Evolutionary conservation across 192 early-diverging fungal genomes (phyloP).

Genomic region (Entophlyctis luteolus): DNA sequence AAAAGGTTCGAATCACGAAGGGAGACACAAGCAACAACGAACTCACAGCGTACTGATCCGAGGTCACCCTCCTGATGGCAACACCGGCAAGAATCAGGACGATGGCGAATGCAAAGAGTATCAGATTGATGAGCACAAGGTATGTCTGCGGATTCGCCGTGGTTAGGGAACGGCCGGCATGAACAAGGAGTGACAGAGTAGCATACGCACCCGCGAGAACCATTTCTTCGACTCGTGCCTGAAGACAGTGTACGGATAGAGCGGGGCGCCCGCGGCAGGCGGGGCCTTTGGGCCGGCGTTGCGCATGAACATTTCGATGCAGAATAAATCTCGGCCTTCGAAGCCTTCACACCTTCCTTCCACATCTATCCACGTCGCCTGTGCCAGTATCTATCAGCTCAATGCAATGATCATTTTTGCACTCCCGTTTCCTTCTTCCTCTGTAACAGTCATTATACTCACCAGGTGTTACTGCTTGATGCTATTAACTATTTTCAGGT

Average conservation of each 20-base stretch:
- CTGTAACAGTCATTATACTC: too few species aligned
- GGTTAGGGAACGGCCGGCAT: background rate
- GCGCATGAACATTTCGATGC: background rate
- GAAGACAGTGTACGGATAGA: slow-evolving; percentile 4
- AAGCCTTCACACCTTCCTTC: too few species aligned
- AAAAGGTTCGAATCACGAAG: background rate
- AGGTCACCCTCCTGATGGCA: background rate
- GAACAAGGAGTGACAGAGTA: background rate
- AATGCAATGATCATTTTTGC: too few species aligned
- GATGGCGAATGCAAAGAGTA: background rate
- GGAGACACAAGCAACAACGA: too few species aligned
- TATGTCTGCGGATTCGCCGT: slow-evolving; percentile 1
- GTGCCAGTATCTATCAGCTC: too few species aligned
- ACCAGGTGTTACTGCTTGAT: too few species aligned
- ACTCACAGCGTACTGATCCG: background rate
- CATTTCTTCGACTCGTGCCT: slow-evolving; percentile 18
- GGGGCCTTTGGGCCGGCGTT: background rate
- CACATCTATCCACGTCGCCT: too few species aligned
- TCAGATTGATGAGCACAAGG: slow-evolving; percentile 2
- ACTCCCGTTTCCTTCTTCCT: too few species aligned
- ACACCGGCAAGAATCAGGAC: background rate
- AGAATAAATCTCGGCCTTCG: too few species aligned
- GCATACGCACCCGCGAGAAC: slow-evolving; percentile 15
- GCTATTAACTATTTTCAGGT: too few species aligned
- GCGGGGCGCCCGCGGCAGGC: too few species aligned